Conservation (phyloP, 2,329 filamentous ascomycete species). For the Cytospora piceicola region DNA sequence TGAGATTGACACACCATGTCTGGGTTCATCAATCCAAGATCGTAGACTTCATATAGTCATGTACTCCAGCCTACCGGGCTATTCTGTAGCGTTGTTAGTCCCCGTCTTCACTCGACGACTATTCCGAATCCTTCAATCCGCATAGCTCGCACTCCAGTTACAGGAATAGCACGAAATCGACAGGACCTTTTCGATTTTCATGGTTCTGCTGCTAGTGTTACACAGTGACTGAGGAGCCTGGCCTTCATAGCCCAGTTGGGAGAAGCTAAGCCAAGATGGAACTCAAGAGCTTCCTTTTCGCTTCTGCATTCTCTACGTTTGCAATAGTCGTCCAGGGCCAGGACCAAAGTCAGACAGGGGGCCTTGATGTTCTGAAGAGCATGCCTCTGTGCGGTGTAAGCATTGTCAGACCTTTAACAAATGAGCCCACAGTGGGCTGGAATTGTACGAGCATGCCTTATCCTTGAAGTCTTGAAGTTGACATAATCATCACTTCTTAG, state of each 20-base stretch:
- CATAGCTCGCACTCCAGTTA: not conserved
- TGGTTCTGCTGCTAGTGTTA: not conserved
- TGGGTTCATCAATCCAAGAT: not conserved
- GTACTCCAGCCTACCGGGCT: not conserved
- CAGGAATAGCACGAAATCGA: not conserved
- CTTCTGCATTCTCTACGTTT: not conserved
- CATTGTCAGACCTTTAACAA: not conserved
- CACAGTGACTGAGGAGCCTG: not conserved
- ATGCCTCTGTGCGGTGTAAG: conserved; percentile 14
- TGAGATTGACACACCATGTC: not conserved
- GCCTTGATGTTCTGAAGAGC: not conserved
- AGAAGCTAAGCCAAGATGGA: not conserved
- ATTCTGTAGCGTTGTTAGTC: not conserved
- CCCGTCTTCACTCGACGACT: not conserved
- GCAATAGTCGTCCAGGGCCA: not conserved
- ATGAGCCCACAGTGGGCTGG: not conserved
- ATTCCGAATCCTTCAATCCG: not conserved
- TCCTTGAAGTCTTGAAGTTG: not conserved
- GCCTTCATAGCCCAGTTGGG: not conserved
- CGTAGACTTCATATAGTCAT: not conserved
- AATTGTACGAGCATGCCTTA: too few species aligned
- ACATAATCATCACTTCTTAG: conserved; percentile 16
- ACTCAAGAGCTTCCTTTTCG: not conserved
- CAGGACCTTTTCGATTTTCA: not conserved
- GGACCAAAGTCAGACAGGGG: not conserved